Evolutionary conservation across 2,329 filamentous ascomycete genomes (phyloP), one percentile per base, ranked within the genome.

Genomic region (Fusarium denticulatum): DNA sequence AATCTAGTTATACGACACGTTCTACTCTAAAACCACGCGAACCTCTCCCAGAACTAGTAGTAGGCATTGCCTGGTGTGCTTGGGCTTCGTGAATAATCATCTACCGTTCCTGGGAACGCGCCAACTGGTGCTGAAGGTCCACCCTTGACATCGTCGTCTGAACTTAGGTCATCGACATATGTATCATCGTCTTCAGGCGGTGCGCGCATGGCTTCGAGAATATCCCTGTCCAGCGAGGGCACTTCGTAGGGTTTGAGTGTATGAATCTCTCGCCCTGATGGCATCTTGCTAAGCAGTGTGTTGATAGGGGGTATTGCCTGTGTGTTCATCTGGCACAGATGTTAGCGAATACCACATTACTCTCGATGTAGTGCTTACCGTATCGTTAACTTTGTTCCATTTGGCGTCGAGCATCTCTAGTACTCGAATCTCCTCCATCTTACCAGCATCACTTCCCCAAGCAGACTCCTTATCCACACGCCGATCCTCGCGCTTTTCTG

Each of bases 311-410:
- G 94, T 37, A 98, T 88, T 4, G 86, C 63, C 80, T 97, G 94
- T 0, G 94, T 92, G 68, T 95, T 94, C 77, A 97, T 92, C 91
- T 96, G 69, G 1, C 16, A 18, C 36, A 26, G 20, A 40, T 4
- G 55, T 71, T 63, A 77, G 72, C 66, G 42, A 59, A 40, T 36
- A 37, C 6, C 10, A 7, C 4, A 5, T 4, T 16, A 11, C 43
- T 2, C 0, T 14, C 18, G 7, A 11, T 15, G 5, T 3, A 8
- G 6, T 11, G 72, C 90, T 84, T 83, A 97, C 94, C 24, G 94
- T 97, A 81, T 98, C 94, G 79, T 99, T 99, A 82, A 95, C 90
- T 83, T 95, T 96, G 70, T 90, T 90, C 96, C 96, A 98, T 81
- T 97, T 98, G 42, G 87, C 88, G 76, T 97, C 90, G 39, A 99